Conservation (phyloP, 2,329 filamentous ascomycete genomes). For the Zymoseptoria tritici region DNA sequence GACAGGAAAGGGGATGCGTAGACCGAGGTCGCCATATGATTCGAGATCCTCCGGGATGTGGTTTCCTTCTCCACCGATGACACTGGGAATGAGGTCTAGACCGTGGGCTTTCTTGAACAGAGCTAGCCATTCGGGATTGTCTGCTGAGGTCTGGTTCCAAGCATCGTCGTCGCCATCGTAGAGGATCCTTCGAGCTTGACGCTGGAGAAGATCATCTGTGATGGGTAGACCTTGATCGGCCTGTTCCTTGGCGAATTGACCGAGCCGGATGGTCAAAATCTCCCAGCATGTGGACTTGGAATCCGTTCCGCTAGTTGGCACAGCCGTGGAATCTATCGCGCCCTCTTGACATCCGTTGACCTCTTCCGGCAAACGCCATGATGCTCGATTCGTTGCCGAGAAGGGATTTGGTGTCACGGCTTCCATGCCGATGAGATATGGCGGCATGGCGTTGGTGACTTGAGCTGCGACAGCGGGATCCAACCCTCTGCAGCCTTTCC, state of each 20-base stretch:
- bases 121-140: slow-evolving; percentile 40
- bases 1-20: slow-evolving; percentile 29
- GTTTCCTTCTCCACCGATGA: slow-evolving; percentile 25
- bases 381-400: slow-evolving; percentile 33
- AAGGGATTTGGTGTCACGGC: slow-evolving; percentile 40
- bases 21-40: slow-evolving; percentile 29
- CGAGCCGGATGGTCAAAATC: slow-evolving; percentile 41
- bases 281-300: slow-evolving; percentile 41
- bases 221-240: slow-evolving; percentile 33
- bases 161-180: slow-evolving; percentile 44
- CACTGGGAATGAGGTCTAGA: slow-evolving; percentile 30
- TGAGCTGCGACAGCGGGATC: slow-evolving; percentile 41
- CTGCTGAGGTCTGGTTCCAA: slow-evolving; percentile 37
- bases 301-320: neutral
- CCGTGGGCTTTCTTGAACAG: slow-evolving; percentile 45
- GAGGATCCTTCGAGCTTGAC: slow-evolving; percentile 40
- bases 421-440: slow-evolving; percentile 45
- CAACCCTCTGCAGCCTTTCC: slow-evolving; percentile 50
- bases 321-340: neutral
- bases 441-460: slow-evolving; percentile 46
- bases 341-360: neutral
- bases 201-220: slow-evolving; percentile 45
- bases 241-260: slow-evolving; percentile 37
- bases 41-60: slow-evolving; percentile 30
- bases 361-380: slow-evolving; percentile 12